Evolutionary conservation across 2,329 filamentous ascomycete species (phyloP).

Genomic region (Stylonectria norvegica): DNA sequence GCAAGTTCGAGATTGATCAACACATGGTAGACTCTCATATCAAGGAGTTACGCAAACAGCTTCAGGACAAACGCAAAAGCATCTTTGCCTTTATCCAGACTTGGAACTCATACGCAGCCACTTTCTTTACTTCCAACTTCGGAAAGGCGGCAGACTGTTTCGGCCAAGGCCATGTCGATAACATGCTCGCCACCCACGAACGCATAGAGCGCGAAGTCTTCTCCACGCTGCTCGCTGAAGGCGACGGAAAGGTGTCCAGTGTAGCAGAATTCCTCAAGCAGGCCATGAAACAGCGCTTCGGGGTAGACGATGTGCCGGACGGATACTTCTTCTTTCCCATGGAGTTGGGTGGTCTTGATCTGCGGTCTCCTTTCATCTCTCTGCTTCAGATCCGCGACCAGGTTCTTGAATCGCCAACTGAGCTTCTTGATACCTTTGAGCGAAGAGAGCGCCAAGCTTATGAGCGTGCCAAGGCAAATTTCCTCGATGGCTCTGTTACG

Average conservation of each 20-base stretch:
- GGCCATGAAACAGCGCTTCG: slow-evolving; percentile 51
- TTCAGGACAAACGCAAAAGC: slow-evolving; percentile 50
- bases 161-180: slow-evolving; percentile 49
- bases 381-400: slow-evolving; percentile 38
- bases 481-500: slow-evolving; percentile 26
- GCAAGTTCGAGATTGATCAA: slow-evolving; percentile 59
- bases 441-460: slow-evolving; percentile 36
- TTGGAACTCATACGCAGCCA: slow-evolving; percentile 52
- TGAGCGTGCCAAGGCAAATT: slow-evolving; percentile 32
- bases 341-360: slow-evolving; percentile 44
- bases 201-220: slow-evolving; percentile 49
- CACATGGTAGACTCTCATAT: slow-evolving; percentile 57
- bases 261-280: slow-evolving; percentile 55
- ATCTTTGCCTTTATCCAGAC: slow-evolving; percentile 44
- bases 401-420: slow-evolving; percentile 28
- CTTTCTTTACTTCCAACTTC: slow-evolving; percentile 53
- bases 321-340: slow-evolving; percentile 47
- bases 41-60: slow-evolving; percentile 55
- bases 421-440: slow-evolving; percentile 32
- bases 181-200: slow-evolving; percentile 48
- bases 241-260: slow-evolving; percentile 29
- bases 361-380: slow-evolving; percentile 44
- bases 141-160: slow-evolving; percentile 51
- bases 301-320: slow-evolving; percentile 40
- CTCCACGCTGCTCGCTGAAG: slow-evolving; percentile 28